Conservation (phyloP, 495 filamentous ascomycete genomes). For the Lentithecium fluviatile region DNA sequence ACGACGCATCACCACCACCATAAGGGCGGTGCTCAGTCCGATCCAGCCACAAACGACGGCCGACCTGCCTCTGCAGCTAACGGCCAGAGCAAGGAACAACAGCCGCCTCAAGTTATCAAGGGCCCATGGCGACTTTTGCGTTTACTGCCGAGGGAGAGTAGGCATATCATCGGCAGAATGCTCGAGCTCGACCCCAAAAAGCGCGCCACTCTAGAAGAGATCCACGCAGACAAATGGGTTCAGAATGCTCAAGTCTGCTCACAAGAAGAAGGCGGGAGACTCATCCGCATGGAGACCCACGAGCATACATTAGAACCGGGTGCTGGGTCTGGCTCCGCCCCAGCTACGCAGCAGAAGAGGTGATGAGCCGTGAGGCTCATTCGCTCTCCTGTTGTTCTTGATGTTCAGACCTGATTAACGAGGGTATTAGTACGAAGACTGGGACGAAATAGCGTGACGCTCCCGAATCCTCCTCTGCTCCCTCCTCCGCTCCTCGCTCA, state of each 20-base stretch:
- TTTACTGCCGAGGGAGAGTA: constrained; percentile 82
- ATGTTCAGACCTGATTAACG: not conserved
- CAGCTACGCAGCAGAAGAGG: constrained; percentile 23
- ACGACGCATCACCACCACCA: constrained; percentile 35
- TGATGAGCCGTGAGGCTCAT: constrained; percentile 12
- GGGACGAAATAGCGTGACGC: not conserved
- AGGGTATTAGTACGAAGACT: not conserved
- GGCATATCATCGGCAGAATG: constrained; percentile 90
- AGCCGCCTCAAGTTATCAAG: constrained; percentile 69
- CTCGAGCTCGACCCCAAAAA: constrained; percentile 83
- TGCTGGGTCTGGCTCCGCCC: constrained; percentile 20
- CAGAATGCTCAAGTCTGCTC: constrained; percentile 48
- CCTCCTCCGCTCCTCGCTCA: no score
- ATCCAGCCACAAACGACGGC: constrained; percentile 26
- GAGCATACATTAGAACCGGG: constrained; percentile 64
- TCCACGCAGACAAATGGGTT: constrained; percentile 89
- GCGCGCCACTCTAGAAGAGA: constrained; percentile 79
- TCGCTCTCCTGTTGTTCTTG: not conserved
- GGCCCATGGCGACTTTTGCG: constrained; percentile 93
- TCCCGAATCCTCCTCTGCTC: no score
- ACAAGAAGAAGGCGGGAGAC: constrained; percentile 58
- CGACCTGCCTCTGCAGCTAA: constrained; percentile 4
- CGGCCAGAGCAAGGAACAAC: constrained; percentile 19
- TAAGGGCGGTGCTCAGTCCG: constrained; percentile 34
- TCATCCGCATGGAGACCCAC: constrained; percentile 57